phyloP scores from a whole-genome alignment of 1,284 basidiomycete genomes.

The Porogramme epimiltina region DNA sequence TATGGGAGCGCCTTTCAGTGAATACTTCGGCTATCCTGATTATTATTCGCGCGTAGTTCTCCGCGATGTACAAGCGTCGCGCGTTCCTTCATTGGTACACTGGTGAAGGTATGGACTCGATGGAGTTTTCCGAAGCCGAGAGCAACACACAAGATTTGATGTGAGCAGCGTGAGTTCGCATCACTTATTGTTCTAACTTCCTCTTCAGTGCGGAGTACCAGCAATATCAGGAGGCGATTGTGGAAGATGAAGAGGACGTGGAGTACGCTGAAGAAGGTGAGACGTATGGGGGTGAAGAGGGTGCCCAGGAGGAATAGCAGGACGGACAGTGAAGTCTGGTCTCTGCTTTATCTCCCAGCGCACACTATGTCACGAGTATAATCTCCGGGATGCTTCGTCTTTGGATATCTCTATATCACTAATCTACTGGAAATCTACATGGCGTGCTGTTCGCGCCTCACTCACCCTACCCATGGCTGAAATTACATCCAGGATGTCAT shows the following conservation, averaged over 20 bases:
- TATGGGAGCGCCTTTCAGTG: conserved; percentile 28
- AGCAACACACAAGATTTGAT: conserved; percentile 82
- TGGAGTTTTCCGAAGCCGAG: conserved; percentile 93
- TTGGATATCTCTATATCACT: conserved; percentile 1
- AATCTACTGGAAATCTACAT: no score
- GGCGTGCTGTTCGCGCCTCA: no score
- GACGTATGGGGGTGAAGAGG: conserved; percentile 1
- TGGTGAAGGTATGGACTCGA: conserved; percentile 88
- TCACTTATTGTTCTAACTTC: conserved; percentile 29
- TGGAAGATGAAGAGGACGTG: conserved; percentile 39
- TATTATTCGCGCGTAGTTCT: conserved; percentile 51
- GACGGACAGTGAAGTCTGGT: not conserved
- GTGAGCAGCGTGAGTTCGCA: conserved; percentile 53
- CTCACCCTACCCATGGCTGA: no score
- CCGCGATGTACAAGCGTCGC: conserved; percentile 78
- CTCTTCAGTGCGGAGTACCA: conserved; percentile 68
- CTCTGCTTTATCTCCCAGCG: not conserved
- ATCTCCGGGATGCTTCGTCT: not conserved
- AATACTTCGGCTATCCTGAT: not conserved
- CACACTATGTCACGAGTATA: conserved; percentile 1
- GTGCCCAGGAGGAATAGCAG: conserved; percentile 15
- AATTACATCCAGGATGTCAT: no score
- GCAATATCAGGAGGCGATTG: conserved; percentile 71
- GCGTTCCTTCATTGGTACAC: conserved; percentile 94
- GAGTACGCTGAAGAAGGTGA: conserved; percentile 30